Evolutionary conservation across 2,329 filamentous ascomycete species (phyloP), one percentile per base, ranked within the genome.

Genomic region (Epichloe scottii): DNA sequence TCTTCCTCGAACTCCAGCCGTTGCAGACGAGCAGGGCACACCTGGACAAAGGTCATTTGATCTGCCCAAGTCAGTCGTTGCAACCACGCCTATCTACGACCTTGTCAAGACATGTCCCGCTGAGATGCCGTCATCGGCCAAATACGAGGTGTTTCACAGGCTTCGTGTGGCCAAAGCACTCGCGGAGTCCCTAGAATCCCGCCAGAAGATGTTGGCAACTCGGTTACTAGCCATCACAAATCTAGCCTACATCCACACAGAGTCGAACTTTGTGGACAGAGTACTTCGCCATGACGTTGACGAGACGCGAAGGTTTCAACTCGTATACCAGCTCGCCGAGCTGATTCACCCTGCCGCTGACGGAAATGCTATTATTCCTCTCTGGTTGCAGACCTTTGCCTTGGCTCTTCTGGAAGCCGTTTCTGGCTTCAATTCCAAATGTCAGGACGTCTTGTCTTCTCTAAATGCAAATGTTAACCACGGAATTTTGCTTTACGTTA

Each of bases 381-480:
- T 84, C 46, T 81, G 83, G 67, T 72, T 95, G 21, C 91, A 97
- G 66, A 87, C 88, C 2, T 81, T 90, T 53, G 87, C 89, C 7
- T 74, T 98, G 49, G 79, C 81, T 48, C 78, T 91, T 1, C 74
- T 99, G 48, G 89, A 96, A 63, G 87, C 88, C n/a, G 75, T 98
- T 51, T 82, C 87, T 6, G 85, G 82, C 62, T 88, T 88, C 63
- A 84, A 86, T 59, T 72, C 77, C 51, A 90, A 89, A 62, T 79
- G 84, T 33, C 73, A 81, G 35, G 93, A 98, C 64, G 85, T 98
- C 23, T 83, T 89, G 56, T 83, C 88, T 41, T 89, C 93, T n/a
- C 73, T 99, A 41, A 95, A 89, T 61, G 88, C 94, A 50, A 95
- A 91, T 59, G 91, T 97, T 38, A 97, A 95, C 60, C 94, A 98